Evolutionary conservation across 2,329 filamentous ascomycete species (phyloP), one percentile per base, ranked within the genome.

Genomic region (Botrytis sinoallii): DNA sequence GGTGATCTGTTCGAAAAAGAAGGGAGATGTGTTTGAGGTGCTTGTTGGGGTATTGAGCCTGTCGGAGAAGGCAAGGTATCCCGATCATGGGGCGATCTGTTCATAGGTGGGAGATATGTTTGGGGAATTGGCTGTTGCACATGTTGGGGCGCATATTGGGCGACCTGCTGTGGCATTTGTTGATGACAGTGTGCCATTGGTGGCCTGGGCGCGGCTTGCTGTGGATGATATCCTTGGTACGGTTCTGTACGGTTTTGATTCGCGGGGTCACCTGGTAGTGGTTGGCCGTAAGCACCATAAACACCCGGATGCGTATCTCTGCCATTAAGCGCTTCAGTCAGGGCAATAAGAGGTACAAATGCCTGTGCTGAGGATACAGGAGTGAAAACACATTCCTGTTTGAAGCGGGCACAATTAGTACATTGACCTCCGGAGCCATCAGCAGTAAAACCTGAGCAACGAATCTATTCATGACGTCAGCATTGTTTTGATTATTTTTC

Each of bases 311-410:
- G 77, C 59, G 80, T 79, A 46, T 76, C 85, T 85, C 73, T 86
- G 84, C 79, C 88, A 80, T 78, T 3, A 57, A 57, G 52, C 84
- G 25, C 48, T 42, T 87, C 86, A 76, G 88, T 92, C 74, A 90
- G 89, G 10, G 91, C 90, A 80, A 92, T 90, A 16, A 90, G 91
- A 12, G 91, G 91, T 48, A 93, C 91, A 79, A 93, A 93, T 18
- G 91, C 91, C 81, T 92, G 91, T 14, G 93, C 91, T 18, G 90
- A 91, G 5, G 90, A 92, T 38, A 93, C 91, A 3, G 91, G 91
- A 1, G 91, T 93, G 82, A 93, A 93, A 82, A 93, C 89, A 83
- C 91, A 93, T 80, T 92, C 90, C 82, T 93, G 91, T 77, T 91
- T 91, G 83, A 93, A 93, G 66, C 91, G 86, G 76, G 90, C 86